Conservation (phyloP, 106 monocot genomes). For the Acanthochlamys bracteata region DNA sequence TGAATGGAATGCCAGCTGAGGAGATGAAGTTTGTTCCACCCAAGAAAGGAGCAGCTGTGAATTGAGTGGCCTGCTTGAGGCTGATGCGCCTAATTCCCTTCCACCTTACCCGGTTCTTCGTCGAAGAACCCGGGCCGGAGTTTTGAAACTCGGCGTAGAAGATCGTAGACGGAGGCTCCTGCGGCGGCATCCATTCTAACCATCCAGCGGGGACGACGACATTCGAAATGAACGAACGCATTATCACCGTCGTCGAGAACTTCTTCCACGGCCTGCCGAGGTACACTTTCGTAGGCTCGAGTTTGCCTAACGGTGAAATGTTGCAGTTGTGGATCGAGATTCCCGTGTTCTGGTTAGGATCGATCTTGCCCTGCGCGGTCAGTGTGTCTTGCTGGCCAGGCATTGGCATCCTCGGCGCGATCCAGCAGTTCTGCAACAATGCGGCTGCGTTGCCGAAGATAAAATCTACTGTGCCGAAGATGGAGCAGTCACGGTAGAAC, state of each 20-base stretch:
- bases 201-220: conserved; percentile 14
- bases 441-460: conserved; percentile 81
- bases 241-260: conserved; percentile 18
- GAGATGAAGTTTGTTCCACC: conserved; percentile 9
- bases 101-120: conserved; percentile 11
- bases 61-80: conserved; percentile 4
- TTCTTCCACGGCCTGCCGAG: conserved; percentile 18
- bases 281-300: not conserved
- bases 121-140: conserved; percentile 4
- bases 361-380: not conserved
- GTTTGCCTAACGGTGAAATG: not conserved
- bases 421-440: conserved; percentile 62
- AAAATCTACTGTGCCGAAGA: conserved; percentile 71
- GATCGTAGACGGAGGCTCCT: conserved; percentile 9
- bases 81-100: conserved; percentile 9
- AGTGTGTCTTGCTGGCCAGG: not conserved
- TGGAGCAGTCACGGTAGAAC: conserved; percentile 71
- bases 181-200: conserved; percentile 6
- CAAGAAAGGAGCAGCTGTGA: conserved; percentile 13
- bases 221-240: not conserved
- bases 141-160: conserved; percentile 18
- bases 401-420: not conserved
- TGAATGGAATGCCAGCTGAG: conserved; percentile 1
- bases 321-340: conserved; percentile 2
- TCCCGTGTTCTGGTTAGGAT: conserved; percentile 1